Percentiles rank a stretch among this genome's conserved stretches.
Evolutionary conservation across 805 yeast genomes (phyloP).

Genomic region (Saturnispora mendoncae): DNA sequence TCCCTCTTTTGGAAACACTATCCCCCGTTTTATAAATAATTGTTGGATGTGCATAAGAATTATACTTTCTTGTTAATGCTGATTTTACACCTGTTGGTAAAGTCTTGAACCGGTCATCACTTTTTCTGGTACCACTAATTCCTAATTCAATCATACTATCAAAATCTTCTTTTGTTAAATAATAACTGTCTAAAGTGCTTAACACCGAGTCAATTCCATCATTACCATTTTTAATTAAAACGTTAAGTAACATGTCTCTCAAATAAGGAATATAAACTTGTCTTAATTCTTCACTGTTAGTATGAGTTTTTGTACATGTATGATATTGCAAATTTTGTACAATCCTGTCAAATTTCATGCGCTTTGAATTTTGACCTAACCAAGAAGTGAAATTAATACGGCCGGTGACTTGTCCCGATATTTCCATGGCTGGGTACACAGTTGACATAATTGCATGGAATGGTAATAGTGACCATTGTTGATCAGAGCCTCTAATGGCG

Average conservation of each 20-base stretch:
- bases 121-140: slow-evolving; percentile 44
- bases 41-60: slow-evolving; percentile 68
- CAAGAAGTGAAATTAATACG: slow-evolving; percentile 75
- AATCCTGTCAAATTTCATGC: slow-evolving; percentile 65
- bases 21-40: slow-evolving; percentile 72
- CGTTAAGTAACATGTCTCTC: slow-evolving; percentile 46
- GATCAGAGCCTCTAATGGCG: slow-evolving; percentile 81
- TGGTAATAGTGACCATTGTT: slow-evolving; percentile 90
- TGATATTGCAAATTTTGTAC: slow-evolving; percentile 87
- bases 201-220: slow-evolving; percentile 63
- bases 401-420: slow-evolving; percentile 62
- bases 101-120: slow-evolving; percentile 42
- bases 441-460: slow-evolving; percentile 83
- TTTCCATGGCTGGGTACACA: slow-evolving; percentile 65
- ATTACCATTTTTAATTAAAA: slow-evolving; percentile 45
- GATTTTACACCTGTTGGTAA: slow-evolving; percentile 73
- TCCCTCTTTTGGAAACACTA: slow-evolving; percentile 37
- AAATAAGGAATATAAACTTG: slow-evolving; percentile 66
- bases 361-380: slow-evolving; percentile 86
- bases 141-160: slow-evolving; percentile 78
- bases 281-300: slow-evolving; percentile 67
- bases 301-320: slow-evolving; percentile 68
- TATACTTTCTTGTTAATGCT: slow-evolving; percentile 81
- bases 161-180: slow-evolving; percentile 85
- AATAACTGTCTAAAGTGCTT: slow-evolving; percentile 74